Base-by-base conservation (phyloP, 1,284 basidiomycete genomes). In the Macrocystidia cucumis region DNA sequence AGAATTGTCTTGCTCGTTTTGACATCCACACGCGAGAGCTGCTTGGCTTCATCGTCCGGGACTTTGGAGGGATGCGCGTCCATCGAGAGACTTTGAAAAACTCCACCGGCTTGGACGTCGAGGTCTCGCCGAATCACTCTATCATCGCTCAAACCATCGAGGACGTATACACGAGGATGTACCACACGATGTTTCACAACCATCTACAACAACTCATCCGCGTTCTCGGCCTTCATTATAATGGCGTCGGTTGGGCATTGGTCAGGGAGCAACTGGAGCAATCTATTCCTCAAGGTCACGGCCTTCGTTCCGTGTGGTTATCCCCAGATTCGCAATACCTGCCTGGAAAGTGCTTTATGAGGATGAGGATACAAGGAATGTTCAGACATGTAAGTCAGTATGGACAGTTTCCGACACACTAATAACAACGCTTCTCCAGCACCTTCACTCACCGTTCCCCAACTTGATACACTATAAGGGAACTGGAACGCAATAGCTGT, bases 181-280 rank as follows among this genome's bases (percentile, higher is more conserved):
- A 73, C 45, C 70, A 74, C 52, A 66, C 69, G 1, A 55, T 69
- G 36, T 60, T 73, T 32, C 69, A 73, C 50, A 73, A 72, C 39
- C 70, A 74, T 33, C 50, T 74, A 12, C 70, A 74, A 43, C 69
- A 68, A 42, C 61, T 72, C 28, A 66, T 71, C 35, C 61, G 69
- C 1, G 63, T 72, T 2, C 60, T 74, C 32, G 67, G 57, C 8
- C 51, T 74, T 8, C 71, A 74, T 44, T 69, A 72, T 45, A 66
- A 60, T 34, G 69, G 70, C 8, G 52, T 46, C 21, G 68, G 69
- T 3, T 73, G 69, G 68, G 54, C 51, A 8, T 46, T 72, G 13
- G 64, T 72, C 18, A 56, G 69, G 14, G 47, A 53, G 13, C 60
- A 65, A 34, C 48, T 74, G 29, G 51, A 52, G 17, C 52, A 53